A percentile compares a stretch with the other conserved stretches of the same genome.
Conservation (phyloP, 2,329 filamentous ascomycete species). For the Diaporthe nobilis region DNA sequence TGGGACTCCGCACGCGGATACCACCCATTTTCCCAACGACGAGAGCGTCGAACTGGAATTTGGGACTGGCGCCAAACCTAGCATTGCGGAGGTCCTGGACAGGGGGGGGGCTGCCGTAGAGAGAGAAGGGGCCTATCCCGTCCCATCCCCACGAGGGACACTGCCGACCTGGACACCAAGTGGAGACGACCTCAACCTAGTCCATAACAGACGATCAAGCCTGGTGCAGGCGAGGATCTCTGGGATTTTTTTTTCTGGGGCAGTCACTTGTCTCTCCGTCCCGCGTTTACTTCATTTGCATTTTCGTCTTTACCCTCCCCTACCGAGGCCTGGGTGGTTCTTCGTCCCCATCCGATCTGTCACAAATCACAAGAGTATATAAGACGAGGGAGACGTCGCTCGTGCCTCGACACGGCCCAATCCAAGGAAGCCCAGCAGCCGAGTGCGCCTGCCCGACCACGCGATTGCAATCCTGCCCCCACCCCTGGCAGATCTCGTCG, state of each 20-base stretch:
- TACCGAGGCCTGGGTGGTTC: not conserved
- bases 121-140: slow-evolving; percentile 10
- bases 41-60: slow-evolving; percentile 12
- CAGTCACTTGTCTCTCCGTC: not conserved
- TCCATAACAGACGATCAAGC: slow-evolving; percentile 30
- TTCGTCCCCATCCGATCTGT: slow-evolving; percentile 22
- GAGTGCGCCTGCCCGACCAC: slow-evolving; percentile 17
- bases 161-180: slow-evolving; percentile 28
- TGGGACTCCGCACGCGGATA: slow-evolving; percentile 20
- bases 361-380: slow-evolving; percentile 24
- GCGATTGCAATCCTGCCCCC: slow-evolving; percentile 12
- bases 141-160: slow-evolving; percentile 29
- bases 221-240: slow-evolving; percentile 26
- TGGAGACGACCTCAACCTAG: slow-evolving; percentile 32
- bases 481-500: slow-evolving; percentile 30
- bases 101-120: slow-evolving; percentile 2
- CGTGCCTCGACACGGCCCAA: slow-evolving; percentile 23
- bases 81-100: slow-evolving; percentile 25
- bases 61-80: slow-evolving; percentile 15
- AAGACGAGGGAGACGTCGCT: slow-evolving; percentile 11
- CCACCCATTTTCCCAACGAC: slow-evolving; percentile 23
- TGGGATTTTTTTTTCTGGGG: not conserved
- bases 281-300: not conserved
- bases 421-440: slow-evolving; percentile 17
- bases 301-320: not conserved